A percentile compares a stretch with the other conserved stretches of the same genome.
Evolutionary conservation across 108 stramenopile genomes (phyloP).

Genomic region (Nitzschia palea): DNA sequence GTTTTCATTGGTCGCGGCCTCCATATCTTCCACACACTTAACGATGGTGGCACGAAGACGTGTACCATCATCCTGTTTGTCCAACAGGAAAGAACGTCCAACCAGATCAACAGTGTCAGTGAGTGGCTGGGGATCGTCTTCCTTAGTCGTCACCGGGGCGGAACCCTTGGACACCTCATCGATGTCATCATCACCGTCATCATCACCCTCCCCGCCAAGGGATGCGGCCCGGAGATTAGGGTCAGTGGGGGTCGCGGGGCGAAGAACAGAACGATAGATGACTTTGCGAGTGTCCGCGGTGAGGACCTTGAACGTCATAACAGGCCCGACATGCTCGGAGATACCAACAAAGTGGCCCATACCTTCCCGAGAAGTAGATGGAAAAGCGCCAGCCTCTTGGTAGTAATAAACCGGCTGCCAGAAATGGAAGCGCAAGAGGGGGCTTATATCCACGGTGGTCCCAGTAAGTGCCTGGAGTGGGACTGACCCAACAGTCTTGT

Average conservation of each 20-base stretch:
- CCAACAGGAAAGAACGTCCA: constrained; percentile 6
- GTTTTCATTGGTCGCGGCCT: too few relatives aligned
- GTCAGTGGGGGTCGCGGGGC: too few relatives aligned
- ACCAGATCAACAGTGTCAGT: too few relatives aligned
- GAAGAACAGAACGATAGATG: constrained; percentile 19
- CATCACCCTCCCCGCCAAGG: too few relatives aligned
- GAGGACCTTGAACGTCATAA: constrained; percentile 15
- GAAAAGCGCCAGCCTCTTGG: constrained; percentile 1
- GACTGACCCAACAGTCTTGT: not conserved
- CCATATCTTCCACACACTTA: too few relatives aligned
- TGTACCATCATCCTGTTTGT: not conserved
- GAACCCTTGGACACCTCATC: too few relatives aligned
- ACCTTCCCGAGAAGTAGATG: not conserved
- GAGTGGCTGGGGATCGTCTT: not conserved
- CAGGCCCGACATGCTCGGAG: too few relatives aligned
- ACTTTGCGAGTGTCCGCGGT: not conserved
- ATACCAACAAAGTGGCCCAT: constrained; percentile 29
- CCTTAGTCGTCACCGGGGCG: too few relatives aligned
- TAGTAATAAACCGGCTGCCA: constrained; percentile 29
- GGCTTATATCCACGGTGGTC: constrained; percentile 17
- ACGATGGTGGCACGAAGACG: too few relatives aligned
- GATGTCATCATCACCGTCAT: too few relatives aligned
- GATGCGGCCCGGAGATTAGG: too few relatives aligned
- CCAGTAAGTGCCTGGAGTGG: constrained; percentile 6
- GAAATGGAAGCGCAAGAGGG: constrained; percentile 5